Evolutionary conservation across 1,284 basidiomycete species (phyloP).

Genomic region (Erythrobasidium hasegawianum): DNA sequence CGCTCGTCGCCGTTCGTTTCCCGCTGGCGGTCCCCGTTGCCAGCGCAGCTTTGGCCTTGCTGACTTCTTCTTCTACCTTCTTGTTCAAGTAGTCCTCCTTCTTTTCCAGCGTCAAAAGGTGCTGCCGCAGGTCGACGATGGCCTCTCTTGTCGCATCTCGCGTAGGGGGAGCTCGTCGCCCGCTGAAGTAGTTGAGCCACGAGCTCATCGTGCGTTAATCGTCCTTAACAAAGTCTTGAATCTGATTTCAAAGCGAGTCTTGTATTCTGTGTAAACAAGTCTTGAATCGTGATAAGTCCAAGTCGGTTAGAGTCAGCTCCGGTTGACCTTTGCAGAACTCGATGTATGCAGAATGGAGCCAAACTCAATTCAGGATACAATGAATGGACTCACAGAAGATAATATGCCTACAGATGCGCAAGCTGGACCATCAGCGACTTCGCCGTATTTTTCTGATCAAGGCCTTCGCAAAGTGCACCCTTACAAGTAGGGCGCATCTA

Average conservation of each 20-base stretch:
- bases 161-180: slow-evolving; percentile 38
- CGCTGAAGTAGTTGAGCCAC: slow-evolving; percentile 69
- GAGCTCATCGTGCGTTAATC: slow-evolving; percentile 60
- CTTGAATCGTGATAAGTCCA: too few relatives aligned
- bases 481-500: slow-evolving; percentile 45
- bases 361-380: too few relatives aligned
- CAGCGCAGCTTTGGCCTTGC: slow-evolving; percentile 70
- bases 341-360: too few relatives aligned
- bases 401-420: background rate
- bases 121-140: slow-evolving; percentile 51
- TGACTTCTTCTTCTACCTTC: slow-evolving; percentile 92
- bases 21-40: slow-evolving; percentile 10
- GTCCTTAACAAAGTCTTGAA: too few relatives aligned
- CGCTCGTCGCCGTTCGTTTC: slow-evolving; percentile 70
- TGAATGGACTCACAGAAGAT: too few relatives aligned
- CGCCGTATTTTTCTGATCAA: slow-evolving; percentile 38
- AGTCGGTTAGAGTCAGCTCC: too few relatives aligned
- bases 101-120: slow-evolving; percentile 89
- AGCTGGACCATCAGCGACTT: background rate
- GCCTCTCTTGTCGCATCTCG: slow-evolving; percentile 50
- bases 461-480: slow-evolving; percentile 51
- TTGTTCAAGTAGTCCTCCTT: slow-evolving; percentile 95
- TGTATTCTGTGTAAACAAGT: too few relatives aligned
- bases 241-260: too few relatives aligned
- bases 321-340: too few relatives aligned